Base-by-base conservation (phyloP, 768 basidiomycete genomes). In the Lentinula aciculospora region DNA sequence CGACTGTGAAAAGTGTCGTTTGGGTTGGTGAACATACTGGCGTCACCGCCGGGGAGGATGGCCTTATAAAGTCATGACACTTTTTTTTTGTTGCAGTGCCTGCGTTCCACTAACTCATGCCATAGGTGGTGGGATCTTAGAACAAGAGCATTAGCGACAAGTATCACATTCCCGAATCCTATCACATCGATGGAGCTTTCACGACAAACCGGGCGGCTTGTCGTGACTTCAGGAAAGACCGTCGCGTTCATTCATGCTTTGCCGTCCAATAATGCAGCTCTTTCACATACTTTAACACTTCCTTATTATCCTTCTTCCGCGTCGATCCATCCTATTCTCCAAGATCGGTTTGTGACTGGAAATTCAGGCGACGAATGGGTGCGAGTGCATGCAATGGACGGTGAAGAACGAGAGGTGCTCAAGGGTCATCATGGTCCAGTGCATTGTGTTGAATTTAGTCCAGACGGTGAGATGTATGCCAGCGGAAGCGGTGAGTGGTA, bases 381-480 rank as follows among this genome's bases (percentile, higher is more conserved):
- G 45, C 81, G 96, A 34, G 84, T 98, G 29, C 94, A 98, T 68
- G 89, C 88, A 15, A 85, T 95, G 67, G 83, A 89, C 31, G 97
- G 96, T 1, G 86, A 88, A 69, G 95, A 99, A 74, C 74, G 82
- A 61, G 96, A 98, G 58, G 82, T 97, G 29, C 80, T 94, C 58
- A 96, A 97, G 71, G 96, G 96, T 3, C 97, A 98, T 67, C 97
- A 98, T 68, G 97, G 96, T 23, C 95, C 96, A 19, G 95, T 98
- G 17, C 94, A 96, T 65, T 92, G 91, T 56, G 88, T 96, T 47
- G 88, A 91, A 65, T 96, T 88, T 71, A 92, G 89, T 67, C 96
- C 96, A 0, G 96, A 98, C 68, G 96, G 96, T 23, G 97, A 98
- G 76, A 83, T 97, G 78, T 98, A 92, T 69, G 96, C 96, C 34